These are phyloP conservation scores for Cyberlindnera bimundalis DNA, from an alignment of 805 yeast genomes.

Conservation along the genomic window DNA sequence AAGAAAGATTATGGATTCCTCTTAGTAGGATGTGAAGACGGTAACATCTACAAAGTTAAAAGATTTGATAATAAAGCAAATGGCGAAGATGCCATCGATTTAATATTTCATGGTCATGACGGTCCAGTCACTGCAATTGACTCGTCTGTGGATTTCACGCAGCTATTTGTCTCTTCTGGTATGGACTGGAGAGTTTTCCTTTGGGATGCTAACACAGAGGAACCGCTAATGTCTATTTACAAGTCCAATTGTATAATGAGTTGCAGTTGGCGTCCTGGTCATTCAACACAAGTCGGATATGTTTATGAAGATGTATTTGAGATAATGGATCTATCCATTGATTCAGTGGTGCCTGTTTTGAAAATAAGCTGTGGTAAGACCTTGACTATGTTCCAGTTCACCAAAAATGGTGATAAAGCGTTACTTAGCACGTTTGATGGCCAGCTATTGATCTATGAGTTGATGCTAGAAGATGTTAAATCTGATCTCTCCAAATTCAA, in stretches of 20 bases:
- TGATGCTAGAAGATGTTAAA: conserved; percentile 12
- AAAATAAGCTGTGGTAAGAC: conserved; percentile 13
- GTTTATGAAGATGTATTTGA: conserved; percentile 30
- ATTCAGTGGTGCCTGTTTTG: conserved; percentile 25
- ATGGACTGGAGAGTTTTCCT: conserved; percentile 32
- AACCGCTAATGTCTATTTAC: conserved; percentile 24
- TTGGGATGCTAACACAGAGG: conserved; percentile 24
- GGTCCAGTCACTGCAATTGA: conserved; percentile 27
- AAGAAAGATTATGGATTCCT: conserved; percentile 22
- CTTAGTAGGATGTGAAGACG: conserved; percentile 33
- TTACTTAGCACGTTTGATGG: conserved; percentile 19
- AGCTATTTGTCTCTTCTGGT: conserved; percentile 28
- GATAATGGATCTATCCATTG: conserved; percentile 31
- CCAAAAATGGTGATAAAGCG: conserved; percentile 17
- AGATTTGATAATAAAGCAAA: conserved; percentile 24
- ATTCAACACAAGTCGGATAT: conserved; percentile 29
- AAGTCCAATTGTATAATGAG: conserved; percentile 28
- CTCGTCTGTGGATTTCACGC: conserved; percentile 17
- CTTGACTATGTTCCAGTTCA: conserved; percentile 18
- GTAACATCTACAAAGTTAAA: conserved; percentile 30
- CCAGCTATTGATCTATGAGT: conserved; percentile 16
- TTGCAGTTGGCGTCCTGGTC: conserved; percentile 26
- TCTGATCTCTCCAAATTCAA: conserved; percentile 22
- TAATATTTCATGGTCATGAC: conserved; percentile 25
- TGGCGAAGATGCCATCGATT: conserved; percentile 16